Evolutionary conservation across 306 rosid species (phyloP).

Genomic region (Castanea crenata): DNA sequence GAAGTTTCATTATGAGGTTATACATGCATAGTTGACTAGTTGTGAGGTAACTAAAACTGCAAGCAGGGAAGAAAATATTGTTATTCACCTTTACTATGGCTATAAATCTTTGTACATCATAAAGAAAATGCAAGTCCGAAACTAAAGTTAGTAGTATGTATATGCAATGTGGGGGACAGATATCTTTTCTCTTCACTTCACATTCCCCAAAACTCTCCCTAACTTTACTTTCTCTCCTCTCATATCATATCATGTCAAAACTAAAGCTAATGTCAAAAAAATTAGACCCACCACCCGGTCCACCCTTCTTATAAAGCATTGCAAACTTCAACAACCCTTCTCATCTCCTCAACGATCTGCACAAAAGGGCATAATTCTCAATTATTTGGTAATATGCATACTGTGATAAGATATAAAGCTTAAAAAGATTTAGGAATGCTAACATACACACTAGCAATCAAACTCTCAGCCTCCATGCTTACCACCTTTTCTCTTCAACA

Average conservation of each 20-base stretch:
- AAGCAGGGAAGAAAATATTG: no score
- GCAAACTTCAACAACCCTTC: not conserved
- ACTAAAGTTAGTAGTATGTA: not conserved
- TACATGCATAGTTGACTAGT: not conserved
- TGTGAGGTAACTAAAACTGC: not conserved
- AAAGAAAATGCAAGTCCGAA: constrained; percentile 1
- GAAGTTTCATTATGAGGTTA: no score
- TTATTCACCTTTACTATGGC: not conserved
- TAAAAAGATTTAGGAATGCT: constrained; percentile 4
- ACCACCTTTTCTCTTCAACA: constrained; percentile 50
- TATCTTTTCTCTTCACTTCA: not conserved
- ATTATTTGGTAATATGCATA: constrained; percentile 16
- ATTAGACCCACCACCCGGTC: not conserved
- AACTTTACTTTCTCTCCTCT: not conserved
- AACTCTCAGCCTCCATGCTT: constrained; percentile 41
- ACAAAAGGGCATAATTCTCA: not conserved
- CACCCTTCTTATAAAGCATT: not conserved
- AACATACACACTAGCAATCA: constrained; percentile 9
- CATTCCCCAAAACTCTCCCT: not conserved
- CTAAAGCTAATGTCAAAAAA: not conserved
- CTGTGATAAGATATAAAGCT: constrained; percentile 23
- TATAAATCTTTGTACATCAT: not conserved
- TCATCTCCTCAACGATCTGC: not conserved
- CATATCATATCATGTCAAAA: not conserved
- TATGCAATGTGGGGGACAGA: not conserved